phyloP scores from a whole-genome alignment of 768 basidiomycete genomes.

The Auricularia auricula-judae region DNA sequence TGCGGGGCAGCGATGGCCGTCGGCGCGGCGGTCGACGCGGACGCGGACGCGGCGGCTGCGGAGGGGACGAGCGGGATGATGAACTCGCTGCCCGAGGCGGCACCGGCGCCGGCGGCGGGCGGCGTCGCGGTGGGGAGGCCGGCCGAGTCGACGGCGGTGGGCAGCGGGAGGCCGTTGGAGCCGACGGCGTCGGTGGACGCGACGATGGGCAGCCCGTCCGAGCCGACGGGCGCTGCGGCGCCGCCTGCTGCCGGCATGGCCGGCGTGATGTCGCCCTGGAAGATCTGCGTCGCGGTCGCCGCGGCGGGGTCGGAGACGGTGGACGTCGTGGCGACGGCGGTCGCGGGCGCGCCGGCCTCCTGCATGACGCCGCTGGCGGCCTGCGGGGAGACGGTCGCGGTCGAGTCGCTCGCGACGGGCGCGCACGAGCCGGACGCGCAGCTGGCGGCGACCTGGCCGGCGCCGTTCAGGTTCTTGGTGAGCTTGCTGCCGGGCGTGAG shows the following conservation, averaged over 20 bases:
- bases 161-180: neutral
- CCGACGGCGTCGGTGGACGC: neutral
- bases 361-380: conserved; percentile 10
- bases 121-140: neutral
- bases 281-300: neutral
- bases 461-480: neutral
- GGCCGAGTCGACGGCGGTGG: neutral
- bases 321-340: conserved; percentile 24
- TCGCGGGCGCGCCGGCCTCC: conserved; percentile 6
- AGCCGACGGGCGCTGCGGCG: neutral
- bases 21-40: neutral
- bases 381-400: conserved; percentile 2
- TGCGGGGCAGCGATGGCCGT: neutral
- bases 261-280: neutral
- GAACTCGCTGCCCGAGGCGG: conserved; percentile 15
- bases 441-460: neutral
- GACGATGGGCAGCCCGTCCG: neutral
- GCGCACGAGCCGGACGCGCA: conserved; percentile 36
- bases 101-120: neutral
- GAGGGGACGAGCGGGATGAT: conserved; percentile 16
- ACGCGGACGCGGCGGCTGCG: neutral
- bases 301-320: conserved; percentile 13
- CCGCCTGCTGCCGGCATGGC: neutral
- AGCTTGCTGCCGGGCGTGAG: neutral
- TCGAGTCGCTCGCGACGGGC: conserved; percentile 11